Evolutionary conservation across 805 yeast species (phyloP).

Genomic region (Barnettozyma populi): DNA sequence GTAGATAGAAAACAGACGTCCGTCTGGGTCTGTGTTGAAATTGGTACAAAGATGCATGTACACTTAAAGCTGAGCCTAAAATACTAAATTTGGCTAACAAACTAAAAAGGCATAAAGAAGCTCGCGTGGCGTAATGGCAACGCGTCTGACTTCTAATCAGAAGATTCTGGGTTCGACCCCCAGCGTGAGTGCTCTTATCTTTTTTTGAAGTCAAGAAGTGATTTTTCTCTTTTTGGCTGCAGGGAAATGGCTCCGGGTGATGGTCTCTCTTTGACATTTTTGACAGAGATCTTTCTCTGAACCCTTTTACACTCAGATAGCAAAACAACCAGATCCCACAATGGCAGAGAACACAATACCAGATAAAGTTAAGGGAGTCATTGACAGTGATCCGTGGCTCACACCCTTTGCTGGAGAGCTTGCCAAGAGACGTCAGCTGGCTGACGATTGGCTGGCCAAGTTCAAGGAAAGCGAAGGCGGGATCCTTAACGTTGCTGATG

Average conservation of each 20-base stretch:
- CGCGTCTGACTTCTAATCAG: constrained; percentile 53
- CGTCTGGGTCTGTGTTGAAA: too few relatives aligned
- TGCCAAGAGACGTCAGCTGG: constrained; percentile 59
- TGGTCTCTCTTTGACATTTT: not conserved
- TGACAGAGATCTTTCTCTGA: not conserved
- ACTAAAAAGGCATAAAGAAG: constrained; percentile 14
- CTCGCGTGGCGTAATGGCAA: constrained; percentile 52
- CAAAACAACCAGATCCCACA: not conserved
- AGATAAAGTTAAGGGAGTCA: constrained; percentile 38
- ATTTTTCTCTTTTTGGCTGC: not conserved
- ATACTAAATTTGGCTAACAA: too few relatives aligned
- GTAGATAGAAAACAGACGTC: too few relatives aligned
- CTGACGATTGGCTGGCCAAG: constrained; percentile 55
- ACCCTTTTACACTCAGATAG: not conserved
- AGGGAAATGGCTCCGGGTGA: not conserved
- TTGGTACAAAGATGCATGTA: too few relatives aligned
- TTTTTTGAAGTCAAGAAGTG: too few relatives aligned
- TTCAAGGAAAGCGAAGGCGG: constrained; percentile 61
- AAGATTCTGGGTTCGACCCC: constrained; percentile 54
- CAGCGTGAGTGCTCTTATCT: constrained; percentile 41
- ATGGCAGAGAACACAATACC: constrained; percentile 9
- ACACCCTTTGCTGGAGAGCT: constrained; percentile 70
- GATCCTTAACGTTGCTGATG: constrained; percentile 62
- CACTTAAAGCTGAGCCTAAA: too few relatives aligned
- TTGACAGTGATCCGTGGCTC: constrained; percentile 80